phyloP scores from a whole-genome alignment of 2,329 filamentous ascomycete species.

The Pyrenophora graminea region DNA sequence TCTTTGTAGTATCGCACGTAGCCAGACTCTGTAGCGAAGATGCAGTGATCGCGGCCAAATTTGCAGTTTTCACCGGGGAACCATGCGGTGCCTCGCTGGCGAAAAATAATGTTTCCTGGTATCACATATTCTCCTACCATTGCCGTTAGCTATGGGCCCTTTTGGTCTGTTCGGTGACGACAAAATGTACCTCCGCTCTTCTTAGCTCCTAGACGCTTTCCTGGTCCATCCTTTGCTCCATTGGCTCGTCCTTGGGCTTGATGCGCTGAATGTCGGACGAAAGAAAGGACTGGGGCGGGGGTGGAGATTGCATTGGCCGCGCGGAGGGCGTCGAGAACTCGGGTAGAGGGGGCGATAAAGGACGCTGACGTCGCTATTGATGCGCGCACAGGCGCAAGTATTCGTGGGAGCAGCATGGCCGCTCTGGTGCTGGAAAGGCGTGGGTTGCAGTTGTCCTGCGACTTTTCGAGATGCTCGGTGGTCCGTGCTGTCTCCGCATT shows the following conservation, averaged over 20 bases:
- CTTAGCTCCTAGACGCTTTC: slow-evolving; percentile 93
- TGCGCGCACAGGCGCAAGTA: slow-evolving; percentile 45
- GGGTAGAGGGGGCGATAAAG: slow-evolving; percentile 31
- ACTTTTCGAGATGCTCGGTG: slow-evolving; percentile 33
- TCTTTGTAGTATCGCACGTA: slow-evolving; percentile 98
- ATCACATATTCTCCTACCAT: slow-evolving; percentile 82
- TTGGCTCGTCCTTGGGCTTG: slow-evolving; percentile 70
- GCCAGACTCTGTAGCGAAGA: slow-evolving; percentile 80
- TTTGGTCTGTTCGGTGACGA: not conserved
- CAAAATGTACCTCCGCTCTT: slow-evolving; percentile 72
- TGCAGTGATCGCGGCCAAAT: slow-evolving; percentile 95
- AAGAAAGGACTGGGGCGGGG: slow-evolving; percentile 47
- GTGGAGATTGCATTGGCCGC: slow-evolving; percentile 38
- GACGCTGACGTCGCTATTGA: slow-evolving; percentile 28
- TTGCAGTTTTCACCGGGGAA: slow-evolving; percentile 93
- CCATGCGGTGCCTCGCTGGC: slow-evolving; percentile 93
- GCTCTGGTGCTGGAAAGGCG: slow-evolving; percentile 23
- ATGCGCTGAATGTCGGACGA: slow-evolving; percentile 66
- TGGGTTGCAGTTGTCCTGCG: slow-evolving; percentile 20
- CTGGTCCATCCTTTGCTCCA: slow-evolving; percentile 69
- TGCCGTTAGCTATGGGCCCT: not conserved
- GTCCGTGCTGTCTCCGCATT: slow-evolving; percentile 12
- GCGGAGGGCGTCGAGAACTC: slow-evolving; percentile 39
- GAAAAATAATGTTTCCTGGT: slow-evolving; percentile 96
- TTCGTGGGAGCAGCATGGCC: slow-evolving; percentile 48